Base-by-base conservation (phyloP, 331 rosid genomes). In the Prunus yedoensis region DNA sequence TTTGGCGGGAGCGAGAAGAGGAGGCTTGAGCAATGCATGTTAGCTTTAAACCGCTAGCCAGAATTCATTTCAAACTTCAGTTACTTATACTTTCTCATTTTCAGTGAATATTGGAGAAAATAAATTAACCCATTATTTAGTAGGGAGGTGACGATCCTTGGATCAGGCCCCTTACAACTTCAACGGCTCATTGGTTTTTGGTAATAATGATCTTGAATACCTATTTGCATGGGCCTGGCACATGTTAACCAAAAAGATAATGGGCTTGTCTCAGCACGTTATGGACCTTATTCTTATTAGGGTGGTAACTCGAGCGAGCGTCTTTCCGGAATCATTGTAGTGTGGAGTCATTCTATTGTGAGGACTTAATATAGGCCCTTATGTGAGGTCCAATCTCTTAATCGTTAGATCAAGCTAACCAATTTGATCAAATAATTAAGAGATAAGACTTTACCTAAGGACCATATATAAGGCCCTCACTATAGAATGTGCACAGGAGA, bases 371-470 rank as follows among this genome's bases (percentile, higher is more conserved):
- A 27, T 27, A 32, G 1, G 5, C 32, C 4, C 32, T 32, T 32
- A 32, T 0, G 1, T 35, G 41, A 35, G 1, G 0, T 35, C 1
- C 0, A 35, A 35, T 35, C 0, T 35, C 0, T 5, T 35, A 35
- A 32, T 0, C 0, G 2, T 35, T 35, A 1, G 0, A 35, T 5
- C 0, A 0, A 35, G 0, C 0, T 32, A 32, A 32, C 0, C 0
- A 32, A 32, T 32, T 32, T 5, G 0, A 32, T 32, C 7, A 0
- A 32, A 32, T 0, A 0, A 5, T 0, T 35, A 35, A 35, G 8
- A 5, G 0, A 35, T 35, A 35, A 0, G 0, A 1, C 0, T 1
- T 5, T 1, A 35, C 8, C 0, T 5, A 35, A 5, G 8, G 0
- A 0, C 0, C 0, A 35, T 35, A 35, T 35, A 25, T 25, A 5